Evolutionary conservation across 805 yeast species (phyloP).

Genomic region (Lipomyces japonicus): DNA sequence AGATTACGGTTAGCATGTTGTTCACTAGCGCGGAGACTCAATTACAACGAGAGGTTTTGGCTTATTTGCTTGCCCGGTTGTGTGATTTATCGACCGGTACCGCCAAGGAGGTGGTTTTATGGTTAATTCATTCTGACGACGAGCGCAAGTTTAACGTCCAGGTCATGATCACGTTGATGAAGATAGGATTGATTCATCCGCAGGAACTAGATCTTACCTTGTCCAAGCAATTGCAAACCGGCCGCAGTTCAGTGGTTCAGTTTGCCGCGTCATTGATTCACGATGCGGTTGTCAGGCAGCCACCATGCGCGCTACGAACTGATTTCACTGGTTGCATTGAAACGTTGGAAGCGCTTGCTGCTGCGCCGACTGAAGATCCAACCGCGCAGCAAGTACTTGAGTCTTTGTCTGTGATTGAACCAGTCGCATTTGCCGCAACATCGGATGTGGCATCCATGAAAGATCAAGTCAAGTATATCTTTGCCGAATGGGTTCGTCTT

Average conservation of each 20-base stretch:
- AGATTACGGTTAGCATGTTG: slow-evolving; percentile 74
- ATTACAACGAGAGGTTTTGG: slow-evolving; percentile 71
- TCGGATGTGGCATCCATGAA: slow-evolving; percentile 40
- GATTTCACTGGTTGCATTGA: slow-evolving; percentile 74
- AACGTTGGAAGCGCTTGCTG: slow-evolving; percentile 40
- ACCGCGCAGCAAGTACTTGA: slow-evolving; percentile 40
- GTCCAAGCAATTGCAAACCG: slow-evolving; percentile 53
- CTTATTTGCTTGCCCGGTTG: slow-evolving; percentile 72
- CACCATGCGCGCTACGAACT: slow-evolving; percentile 71
- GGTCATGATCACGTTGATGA: slow-evolving; percentile 68
- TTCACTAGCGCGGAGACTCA: slow-evolving; percentile 64
- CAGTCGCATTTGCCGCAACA: slow-evolving; percentile 13
- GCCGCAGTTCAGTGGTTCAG: slow-evolving; percentile 53
- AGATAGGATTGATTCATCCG: slow-evolving; percentile 71
- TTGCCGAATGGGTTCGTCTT: slow-evolving; percentile 89
- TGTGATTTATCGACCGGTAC: slow-evolving; percentile 84
- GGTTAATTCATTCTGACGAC: slow-evolving; percentile 88
- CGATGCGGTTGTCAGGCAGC: slow-evolving; percentile 53
- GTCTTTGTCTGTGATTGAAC: slow-evolving; percentile 38
- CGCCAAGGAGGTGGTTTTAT: slow-evolving; percentile 86
- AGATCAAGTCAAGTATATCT: slow-evolving; percentile 69
- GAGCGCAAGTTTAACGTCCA: slow-evolving; percentile 78
- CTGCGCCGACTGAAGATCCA: slow-evolving; percentile 27
- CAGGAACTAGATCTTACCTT: slow-evolving; percentile 72
- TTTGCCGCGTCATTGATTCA: slow-evolving; percentile 69